Percentiles rank a stretch among this genome's conserved stretches.
Evolutionary conservation across 2,329 filamentous ascomycete genomes (phyloP).

Genomic region (Phialophora tarda): DNA sequence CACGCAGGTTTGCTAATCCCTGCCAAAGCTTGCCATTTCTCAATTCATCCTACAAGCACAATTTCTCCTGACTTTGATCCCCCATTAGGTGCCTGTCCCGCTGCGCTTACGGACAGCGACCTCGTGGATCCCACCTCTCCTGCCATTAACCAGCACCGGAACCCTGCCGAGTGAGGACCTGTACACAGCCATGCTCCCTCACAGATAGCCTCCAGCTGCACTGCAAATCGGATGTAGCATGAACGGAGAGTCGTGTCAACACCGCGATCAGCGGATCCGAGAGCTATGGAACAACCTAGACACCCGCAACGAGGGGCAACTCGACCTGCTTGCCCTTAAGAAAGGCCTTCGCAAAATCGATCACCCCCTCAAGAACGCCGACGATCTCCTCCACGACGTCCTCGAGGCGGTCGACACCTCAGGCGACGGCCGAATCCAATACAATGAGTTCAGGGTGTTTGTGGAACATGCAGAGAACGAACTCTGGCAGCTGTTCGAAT

Average conservation of each 20-base stretch:
- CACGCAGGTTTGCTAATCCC: not conserved
- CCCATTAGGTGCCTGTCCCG: not conserved
- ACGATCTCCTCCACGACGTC: slow-evolving; percentile 79
- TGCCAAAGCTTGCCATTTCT: slow-evolving; percentile 2
- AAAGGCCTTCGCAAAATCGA: slow-evolving; percentile 86
- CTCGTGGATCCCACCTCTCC: not conserved
- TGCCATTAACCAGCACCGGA: slow-evolving; percentile 1
- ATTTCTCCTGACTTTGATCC: not conserved
- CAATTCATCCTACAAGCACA: not conserved
- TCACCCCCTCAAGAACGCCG: slow-evolving; percentile 93
- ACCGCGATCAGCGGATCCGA: slow-evolving; percentile 80
- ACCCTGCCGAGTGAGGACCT: slow-evolving; percentile 17
- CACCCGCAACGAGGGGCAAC: slow-evolving; percentile 73
- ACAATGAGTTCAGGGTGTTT: slow-evolving; percentile 87
- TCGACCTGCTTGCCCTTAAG: slow-evolving; percentile 84
- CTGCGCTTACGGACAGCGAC: not conserved
- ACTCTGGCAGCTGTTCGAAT: slow-evolving; percentile 78
- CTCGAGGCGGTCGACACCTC: slow-evolving; percentile 83
- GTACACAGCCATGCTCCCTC: slow-evolving; percentile 35
- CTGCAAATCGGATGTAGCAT: slow-evolving; percentile 56
- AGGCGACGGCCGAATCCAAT: slow-evolving; percentile 87
- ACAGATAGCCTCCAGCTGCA: slow-evolving; percentile 34
- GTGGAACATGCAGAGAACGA: slow-evolving; percentile 86
- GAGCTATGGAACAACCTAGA: slow-evolving; percentile 84
- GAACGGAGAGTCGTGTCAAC: slow-evolving; percentile 75